These are phyloP conservation scores for Eucommia ulmoides DNA, from an alignment of 257 asterid species.

Conservation along the genomic window DNA sequence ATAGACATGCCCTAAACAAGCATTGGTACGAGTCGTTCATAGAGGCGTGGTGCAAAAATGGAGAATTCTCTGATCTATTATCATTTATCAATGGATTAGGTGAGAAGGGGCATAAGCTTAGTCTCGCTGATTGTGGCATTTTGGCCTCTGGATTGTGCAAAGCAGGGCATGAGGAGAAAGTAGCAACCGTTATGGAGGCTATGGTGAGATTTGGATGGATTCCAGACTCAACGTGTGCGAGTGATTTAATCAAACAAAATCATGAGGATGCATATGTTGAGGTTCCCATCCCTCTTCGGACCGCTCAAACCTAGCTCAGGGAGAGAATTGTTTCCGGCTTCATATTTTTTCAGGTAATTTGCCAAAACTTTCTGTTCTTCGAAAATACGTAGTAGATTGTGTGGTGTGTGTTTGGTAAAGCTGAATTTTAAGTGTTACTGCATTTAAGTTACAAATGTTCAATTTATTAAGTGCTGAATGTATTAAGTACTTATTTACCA, in stretches of 20 bases:
- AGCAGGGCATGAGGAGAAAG: slow-evolving; percentile 43
- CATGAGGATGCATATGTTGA: slow-evolving; percentile 18
- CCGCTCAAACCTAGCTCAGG: slow-evolving; percentile 22
- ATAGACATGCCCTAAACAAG: no score
- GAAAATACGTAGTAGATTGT: no score
- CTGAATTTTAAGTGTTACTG: no score
- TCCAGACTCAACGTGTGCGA: slow-evolving; percentile 29
- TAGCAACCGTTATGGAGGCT: slow-evolving; percentile 30
- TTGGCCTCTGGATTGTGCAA: slow-evolving; percentile 48
- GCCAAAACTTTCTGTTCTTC: no score
- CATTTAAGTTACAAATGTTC: no score
- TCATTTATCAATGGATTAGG: slow-evolving; percentile 40
- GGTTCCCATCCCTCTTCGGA: slow-evolving; percentile 16
- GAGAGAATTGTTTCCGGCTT: slow-evolving; percentile 7
- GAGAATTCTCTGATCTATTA: slow-evolving; percentile 31
- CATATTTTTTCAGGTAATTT: no score
- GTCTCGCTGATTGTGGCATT: slow-evolving; percentile 43
- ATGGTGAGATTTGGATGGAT: slow-evolving; percentile 63
- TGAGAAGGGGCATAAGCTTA: slow-evolving; percentile 50
- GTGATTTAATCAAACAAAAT: slow-evolving; percentile 28
- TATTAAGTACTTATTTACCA: no score
- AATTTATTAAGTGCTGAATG: no score
- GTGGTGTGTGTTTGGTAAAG: no score
- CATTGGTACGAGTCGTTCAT: no score
- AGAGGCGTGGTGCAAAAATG: slow-evolving; percentile 42